Base-by-base conservation (phyloP, 1,139 yeast genomes). In the Saccharomyces hybrid region DNA sequence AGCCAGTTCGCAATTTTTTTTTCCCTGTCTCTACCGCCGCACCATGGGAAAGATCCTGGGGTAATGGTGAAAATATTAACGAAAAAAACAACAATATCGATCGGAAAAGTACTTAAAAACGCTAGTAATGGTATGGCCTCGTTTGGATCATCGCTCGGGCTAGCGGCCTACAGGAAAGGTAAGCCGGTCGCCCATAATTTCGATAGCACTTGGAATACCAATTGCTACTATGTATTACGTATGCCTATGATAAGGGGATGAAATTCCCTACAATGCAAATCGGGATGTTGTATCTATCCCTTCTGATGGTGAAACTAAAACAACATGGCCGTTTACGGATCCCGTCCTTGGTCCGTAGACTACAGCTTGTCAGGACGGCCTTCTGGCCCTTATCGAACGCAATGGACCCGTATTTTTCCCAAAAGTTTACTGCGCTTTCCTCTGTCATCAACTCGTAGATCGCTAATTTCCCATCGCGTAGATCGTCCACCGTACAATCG, bases 341-440 rank as follows among this genome's bases (percentile, higher is more conserved):
- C 0, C 96, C 96, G 64, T 89, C 96, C 62, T 82, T 82, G 1
- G 96, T 85, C 64, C 96, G 77, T 58, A 93, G 75, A 65, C 87
- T 88, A 71, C 98, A 93, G 68, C 96, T 86, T 1, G 97, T 91
- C 59, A 93, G 73, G 6, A 93, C 96, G 0, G 98, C 96, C 68
- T 93, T 93, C 64, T 91, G 98, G 1, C 95, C 95, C 61, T 91
- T 87, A 64, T 91, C 97, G 71, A 93, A 91, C 2, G 98, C 98
- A 67, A 91, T 88, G 9, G 96, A 91, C 8, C 97, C 97, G 64
- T 91, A 93, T 69, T 91, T 91, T 68, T 93, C 98, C 98, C 98
- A 93, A 67, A 90, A 91, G 64, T 89, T 90, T 14, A 93, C 98
- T 6, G 97, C 96, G 66, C 96, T 87, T 64, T 91, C 97, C 68